Evolutionary conservation across 257 asterid species (phyloP).

Genomic region (Mitragyna speciosa): DNA sequence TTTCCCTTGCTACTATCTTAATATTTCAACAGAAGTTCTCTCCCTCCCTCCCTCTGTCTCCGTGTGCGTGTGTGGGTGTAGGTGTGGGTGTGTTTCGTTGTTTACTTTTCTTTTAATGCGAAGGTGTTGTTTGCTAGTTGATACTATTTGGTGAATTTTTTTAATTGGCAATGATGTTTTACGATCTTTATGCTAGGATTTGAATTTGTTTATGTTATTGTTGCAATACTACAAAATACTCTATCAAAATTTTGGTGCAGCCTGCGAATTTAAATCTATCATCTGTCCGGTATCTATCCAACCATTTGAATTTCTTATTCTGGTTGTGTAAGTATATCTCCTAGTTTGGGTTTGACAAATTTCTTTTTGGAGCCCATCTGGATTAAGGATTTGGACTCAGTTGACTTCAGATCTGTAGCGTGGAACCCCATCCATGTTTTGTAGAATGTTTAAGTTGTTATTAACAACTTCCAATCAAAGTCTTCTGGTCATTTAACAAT

Average conservation of each 20-base stretch:
- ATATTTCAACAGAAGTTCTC: neutral
- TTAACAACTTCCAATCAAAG: neutral
- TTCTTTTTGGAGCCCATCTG: neutral
- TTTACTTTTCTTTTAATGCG: neutral
- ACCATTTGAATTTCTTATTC: neutral
- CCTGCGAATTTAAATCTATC: neutral
- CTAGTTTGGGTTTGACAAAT: neutral
- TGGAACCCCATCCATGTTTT: neutral
- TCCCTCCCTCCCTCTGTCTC: neutral
- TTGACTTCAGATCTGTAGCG: neutral
- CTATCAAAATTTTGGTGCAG: neutral
- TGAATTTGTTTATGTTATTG: too few relatives aligned
- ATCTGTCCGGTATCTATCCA: neutral
- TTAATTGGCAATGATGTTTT: neutral
- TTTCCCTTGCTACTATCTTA: neutral
- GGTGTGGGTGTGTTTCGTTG: neutral
- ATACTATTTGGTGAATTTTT: neutral
- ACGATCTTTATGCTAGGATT: neutral
- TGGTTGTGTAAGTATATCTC: neutral
- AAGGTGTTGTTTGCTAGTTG: neutral
- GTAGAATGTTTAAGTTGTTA: neutral
- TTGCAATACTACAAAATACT: neutral
- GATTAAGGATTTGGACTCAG: neutral
- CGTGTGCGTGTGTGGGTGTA: too few relatives aligned
- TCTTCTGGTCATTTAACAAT: neutral